phyloP scores from a whole-genome alignment of 1,284 basidiomycete species.

The Cutaneotrichosporon curvatum region DNA sequence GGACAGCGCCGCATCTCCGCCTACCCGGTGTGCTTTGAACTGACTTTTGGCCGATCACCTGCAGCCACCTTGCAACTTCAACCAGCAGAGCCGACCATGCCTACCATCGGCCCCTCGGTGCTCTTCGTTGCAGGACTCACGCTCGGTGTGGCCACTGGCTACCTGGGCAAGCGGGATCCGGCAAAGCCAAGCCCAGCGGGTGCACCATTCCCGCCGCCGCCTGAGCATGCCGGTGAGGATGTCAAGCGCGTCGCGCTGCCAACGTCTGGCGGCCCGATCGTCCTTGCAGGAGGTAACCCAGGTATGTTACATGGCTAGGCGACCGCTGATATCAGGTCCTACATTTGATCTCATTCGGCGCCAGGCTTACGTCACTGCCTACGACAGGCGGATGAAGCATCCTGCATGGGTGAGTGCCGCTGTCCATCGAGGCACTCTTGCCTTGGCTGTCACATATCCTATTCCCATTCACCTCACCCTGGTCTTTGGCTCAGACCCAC shows the following conservation, averaged over 20 bases:
- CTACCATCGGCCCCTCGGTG: constrained; percentile 40
- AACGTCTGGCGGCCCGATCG: constrained; percentile 28
- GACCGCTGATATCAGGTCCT: constrained; percentile 55
- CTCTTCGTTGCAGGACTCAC: constrained; percentile 45
- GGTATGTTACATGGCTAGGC: constrained; percentile 30
- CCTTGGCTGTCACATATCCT: too few relatives aligned
- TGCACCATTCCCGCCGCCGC: constrained; percentile 21
- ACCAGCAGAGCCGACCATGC: constrained; percentile 21
- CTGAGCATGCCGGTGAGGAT: constrained; percentile 17
- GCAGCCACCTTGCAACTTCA: background rate
- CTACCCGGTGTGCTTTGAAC: too few relatives aligned
- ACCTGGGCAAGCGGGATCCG: constrained; percentile 17
- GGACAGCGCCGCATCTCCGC: too few relatives aligned
- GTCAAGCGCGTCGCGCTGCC: constrained; percentile 17
- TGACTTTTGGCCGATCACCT: too few relatives aligned
- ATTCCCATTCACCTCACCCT: too few relatives aligned
- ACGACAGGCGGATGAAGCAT: constrained; percentile 83
- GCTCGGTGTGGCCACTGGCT: constrained; percentile 39
- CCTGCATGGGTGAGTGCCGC: constrained; percentile 73
- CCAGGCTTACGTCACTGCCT: constrained; percentile 77
- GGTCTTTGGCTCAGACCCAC: too few relatives aligned
- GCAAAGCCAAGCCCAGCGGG: background rate
- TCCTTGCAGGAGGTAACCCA: constrained; percentile 37
- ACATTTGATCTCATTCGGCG: constrained; percentile 70
- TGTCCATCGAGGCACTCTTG: too few relatives aligned